Conservation (phyloP, 768 basidiomycete genomes). For the Lactifluus rugatus region DNA sequence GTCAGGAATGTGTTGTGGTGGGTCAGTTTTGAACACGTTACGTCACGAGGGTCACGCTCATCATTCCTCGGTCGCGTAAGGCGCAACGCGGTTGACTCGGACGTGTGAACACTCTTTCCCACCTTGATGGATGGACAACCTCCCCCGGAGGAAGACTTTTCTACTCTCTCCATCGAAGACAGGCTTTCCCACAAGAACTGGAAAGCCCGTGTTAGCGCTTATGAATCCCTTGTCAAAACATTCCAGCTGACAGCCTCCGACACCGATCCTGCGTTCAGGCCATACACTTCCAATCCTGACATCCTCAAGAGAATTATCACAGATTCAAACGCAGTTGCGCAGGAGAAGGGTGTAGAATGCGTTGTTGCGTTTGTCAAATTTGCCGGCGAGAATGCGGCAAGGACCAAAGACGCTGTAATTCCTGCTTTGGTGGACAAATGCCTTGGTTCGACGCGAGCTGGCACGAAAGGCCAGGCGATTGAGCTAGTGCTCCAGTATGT, state of each 20-base stretch:
- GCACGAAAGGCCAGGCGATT: conserved; percentile 79
- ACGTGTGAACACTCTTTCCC: conserved; percentile 17
- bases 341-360: conserved; percentile 95
- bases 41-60: conserved; percentile 14
- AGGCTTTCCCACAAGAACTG: conserved; percentile 93
- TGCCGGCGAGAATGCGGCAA: conserved; percentile 80
- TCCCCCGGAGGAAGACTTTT: conserved; percentile 92
- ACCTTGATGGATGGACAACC: conserved; percentile 77
- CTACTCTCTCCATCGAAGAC: conserved; percentile 63
- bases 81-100: conserved; percentile 3
- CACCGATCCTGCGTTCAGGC: conserved; percentile 87
- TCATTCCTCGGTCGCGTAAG: conserved; percentile 1
- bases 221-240: conserved; percentile 76
- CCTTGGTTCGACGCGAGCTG: conserved; percentile 81
- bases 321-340: conserved; percentile 93
- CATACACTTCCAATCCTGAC: conserved; percentile 70
- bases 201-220: conserved; percentile 95
- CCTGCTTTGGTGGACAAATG: conserved; percentile 96
- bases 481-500: conserved; percentile 85
- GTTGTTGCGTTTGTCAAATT: conserved; percentile 79
- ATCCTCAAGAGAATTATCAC: conserved; percentile 78
- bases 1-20: too few species aligned
- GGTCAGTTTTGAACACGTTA: conserved; percentile 3
- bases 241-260: conserved; percentile 89
- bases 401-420: conserved; percentile 69